Evolutionary conservation across 352 stramenopile species (phyloP).

Genomic region (Phytophthora fragariae): DNA sequence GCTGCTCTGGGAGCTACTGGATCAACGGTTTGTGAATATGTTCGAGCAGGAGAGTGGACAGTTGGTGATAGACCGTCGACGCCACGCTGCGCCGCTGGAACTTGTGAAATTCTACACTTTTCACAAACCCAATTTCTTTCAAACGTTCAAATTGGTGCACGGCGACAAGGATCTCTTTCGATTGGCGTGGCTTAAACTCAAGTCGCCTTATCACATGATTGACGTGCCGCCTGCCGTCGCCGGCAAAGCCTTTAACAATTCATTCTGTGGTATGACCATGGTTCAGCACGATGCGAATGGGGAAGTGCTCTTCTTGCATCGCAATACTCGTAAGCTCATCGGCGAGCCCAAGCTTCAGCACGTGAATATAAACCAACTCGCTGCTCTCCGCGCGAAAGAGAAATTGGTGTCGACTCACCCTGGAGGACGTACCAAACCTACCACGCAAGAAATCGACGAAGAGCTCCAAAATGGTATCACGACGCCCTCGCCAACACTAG

Average conservation of each 20-base stretch:
- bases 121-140: conserved; percentile 45
- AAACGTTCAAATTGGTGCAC: conserved; percentile 44
- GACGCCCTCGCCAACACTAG: conserved; percentile 28
- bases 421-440: conserved; percentile 14
- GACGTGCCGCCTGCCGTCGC: conserved; percentile 48
- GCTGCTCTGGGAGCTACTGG: conserved; percentile 64
- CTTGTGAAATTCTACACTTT: conserved; percentile 59
- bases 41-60: conserved; percentile 80
- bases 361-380: conserved; percentile 16
- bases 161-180: conserved; percentile 76
- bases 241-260: conserved; percentile 45
- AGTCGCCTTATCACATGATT: conserved; percentile 57
- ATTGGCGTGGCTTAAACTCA: conserved; percentile 62
- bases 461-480: conserved; percentile 14
- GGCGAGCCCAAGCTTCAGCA: conserved; percentile 24
- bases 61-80: conserved; percentile 54
- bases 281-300: conserved; percentile 50
- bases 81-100: conserved; percentile 44
- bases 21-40: conserved; percentile 58
- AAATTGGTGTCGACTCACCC: conserved; percentile 19
- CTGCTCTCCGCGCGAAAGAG: conserved; percentile 24
- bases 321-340: conserved; percentile 55
- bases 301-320: conserved; percentile 59
- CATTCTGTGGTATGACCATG: conserved; percentile 68
- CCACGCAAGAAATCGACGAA: conserved; percentile 24